A percentile compares a stretch with the other conserved stretches of the same genome.
Conservation (phyloP, 2,329 filamentous ascomycete genomes). For the Xylariaceae sp. region DNA sequence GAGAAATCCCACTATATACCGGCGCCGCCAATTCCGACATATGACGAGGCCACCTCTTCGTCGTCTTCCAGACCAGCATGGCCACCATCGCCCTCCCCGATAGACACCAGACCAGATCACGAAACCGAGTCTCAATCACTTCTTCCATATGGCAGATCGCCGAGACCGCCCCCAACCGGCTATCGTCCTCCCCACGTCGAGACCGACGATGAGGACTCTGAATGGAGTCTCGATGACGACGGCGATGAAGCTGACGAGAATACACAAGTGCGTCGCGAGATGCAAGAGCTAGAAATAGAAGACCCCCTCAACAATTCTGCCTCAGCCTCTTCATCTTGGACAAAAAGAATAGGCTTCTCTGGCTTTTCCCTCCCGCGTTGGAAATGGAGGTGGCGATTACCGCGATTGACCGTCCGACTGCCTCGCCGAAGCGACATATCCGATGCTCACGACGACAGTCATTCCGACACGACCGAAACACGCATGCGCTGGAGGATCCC, state of each 20-base stretch:
- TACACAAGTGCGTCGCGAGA: constrained; percentile 69
- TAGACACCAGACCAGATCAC: constrained; percentile 60
- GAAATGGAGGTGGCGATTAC: constrained; percentile 53
- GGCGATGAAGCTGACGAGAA: constrained; percentile 44
- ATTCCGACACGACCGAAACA: constrained; percentile 17
- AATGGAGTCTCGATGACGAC: constrained; percentile 40
- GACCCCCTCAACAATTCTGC: constrained; percentile 51
- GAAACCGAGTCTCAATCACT: constrained; percentile 76
- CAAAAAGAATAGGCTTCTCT: constrained; percentile 46
- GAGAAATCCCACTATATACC: constrained; percentile 57
- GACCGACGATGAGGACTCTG: constrained; percentile 52
- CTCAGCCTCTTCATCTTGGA: constrained; percentile 42
- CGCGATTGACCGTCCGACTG: constrained; percentile 46
- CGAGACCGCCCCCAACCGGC: constrained; percentile 45
- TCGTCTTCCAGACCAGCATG: constrained; percentile 46
- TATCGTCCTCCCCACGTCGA: constrained; percentile 76
- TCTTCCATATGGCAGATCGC: constrained; percentile 49
- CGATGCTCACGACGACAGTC: constrained; percentile 12
- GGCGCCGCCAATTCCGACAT: constrained; percentile 74
- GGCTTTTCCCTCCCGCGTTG: constrained; percentile 49
- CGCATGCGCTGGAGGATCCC: constrained; percentile 32
- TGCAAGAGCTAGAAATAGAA: constrained; percentile 85
- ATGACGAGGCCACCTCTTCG: constrained; percentile 73
- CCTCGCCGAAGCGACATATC: constrained; percentile 35
- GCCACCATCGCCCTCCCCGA: constrained; percentile 55